phyloP scores from a whole-genome alignment of 257 asterid genomes.

The Capsicum baccatum region DNA sequence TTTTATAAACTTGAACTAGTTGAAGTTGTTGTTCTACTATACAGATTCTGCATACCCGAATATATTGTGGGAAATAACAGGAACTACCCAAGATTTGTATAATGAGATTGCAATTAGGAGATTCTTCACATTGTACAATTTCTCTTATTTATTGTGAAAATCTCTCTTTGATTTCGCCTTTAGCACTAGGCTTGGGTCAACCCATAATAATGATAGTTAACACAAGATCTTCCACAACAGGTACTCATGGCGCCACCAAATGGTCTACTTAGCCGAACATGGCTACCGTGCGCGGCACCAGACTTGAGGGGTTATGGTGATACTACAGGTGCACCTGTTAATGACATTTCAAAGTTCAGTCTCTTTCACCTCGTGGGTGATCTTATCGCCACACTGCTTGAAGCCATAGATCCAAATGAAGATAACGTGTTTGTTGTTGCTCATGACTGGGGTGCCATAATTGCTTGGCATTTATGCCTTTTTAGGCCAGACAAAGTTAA shows the following conservation, averaged over 20 bases:
- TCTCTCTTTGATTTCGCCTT: too few relatives aligned
- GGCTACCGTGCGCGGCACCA: constrained; percentile 76
- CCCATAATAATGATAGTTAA: too few relatives aligned
- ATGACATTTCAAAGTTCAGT: constrained; percentile 63
- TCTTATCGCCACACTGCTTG: constrained; percentile 49
- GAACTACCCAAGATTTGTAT: too few relatives aligned
- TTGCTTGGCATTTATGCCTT: constrained; percentile 71
- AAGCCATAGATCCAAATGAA: constrained; percentile 50
- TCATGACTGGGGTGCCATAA: constrained; percentile 79
- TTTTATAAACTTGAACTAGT: too few relatives aligned
- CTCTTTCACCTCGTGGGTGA: constrained; percentile 66
- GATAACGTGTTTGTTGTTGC: constrained; percentile 77
- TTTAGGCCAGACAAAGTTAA: constrained; percentile 69
- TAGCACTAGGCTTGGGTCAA: too few relatives aligned
- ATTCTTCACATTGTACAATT: too few relatives aligned
- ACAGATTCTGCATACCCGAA: too few relatives aligned
- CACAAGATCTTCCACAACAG: background rate
- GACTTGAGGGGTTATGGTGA: constrained; percentile 83
- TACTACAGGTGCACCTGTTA: constrained; percentile 67
- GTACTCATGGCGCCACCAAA: constrained; percentile 88
- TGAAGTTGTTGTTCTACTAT: too few relatives aligned
- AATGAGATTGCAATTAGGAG: too few relatives aligned
- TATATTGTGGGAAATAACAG: too few relatives aligned
- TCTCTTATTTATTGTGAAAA: too few relatives aligned
- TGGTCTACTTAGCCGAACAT: constrained; percentile 62